Conservation (phyloP, 768 basidiomycete species). For the Panaeolus papilionaceus region DNA sequence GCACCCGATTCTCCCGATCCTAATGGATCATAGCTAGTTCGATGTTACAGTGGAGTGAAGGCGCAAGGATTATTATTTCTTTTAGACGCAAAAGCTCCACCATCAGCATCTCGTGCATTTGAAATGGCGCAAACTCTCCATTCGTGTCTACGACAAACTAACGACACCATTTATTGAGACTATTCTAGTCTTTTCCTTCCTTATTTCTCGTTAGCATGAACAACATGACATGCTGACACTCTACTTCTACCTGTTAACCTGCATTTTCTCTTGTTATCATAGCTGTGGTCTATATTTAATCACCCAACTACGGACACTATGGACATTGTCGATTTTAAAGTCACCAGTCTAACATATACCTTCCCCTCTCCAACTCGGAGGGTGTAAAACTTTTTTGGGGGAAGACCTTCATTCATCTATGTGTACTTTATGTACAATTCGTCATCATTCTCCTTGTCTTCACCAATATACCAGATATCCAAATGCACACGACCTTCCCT, state of each 20-base stretch:
- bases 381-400: background rate
- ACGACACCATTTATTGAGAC: background rate
- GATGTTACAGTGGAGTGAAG: too few species aligned
- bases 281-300: background rate
- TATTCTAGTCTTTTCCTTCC: background rate
- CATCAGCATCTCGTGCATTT: background rate
- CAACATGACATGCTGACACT: background rate
- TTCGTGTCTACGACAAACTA: background rate
- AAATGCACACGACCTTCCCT: background rate
- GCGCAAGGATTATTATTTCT: background rate
- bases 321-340: constrained; percentile 7
- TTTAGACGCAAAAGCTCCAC: background rate
- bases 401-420: background rate
- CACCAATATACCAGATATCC: background rate
- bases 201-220: background rate
- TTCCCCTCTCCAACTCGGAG: background rate
- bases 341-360: background rate
- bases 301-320: background rate
- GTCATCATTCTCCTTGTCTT: background rate
- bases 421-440: constrained; percentile 9
- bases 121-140: background rate
- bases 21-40: background rate
- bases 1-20: background rate
- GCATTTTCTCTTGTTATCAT: constrained; percentile 1
- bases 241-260: background rate